Percentiles rank a stretch among this genome's conserved stretches.
Conservation (phyloP, 345 rosid species). For the Sisymbrium altissimum region DNA sequence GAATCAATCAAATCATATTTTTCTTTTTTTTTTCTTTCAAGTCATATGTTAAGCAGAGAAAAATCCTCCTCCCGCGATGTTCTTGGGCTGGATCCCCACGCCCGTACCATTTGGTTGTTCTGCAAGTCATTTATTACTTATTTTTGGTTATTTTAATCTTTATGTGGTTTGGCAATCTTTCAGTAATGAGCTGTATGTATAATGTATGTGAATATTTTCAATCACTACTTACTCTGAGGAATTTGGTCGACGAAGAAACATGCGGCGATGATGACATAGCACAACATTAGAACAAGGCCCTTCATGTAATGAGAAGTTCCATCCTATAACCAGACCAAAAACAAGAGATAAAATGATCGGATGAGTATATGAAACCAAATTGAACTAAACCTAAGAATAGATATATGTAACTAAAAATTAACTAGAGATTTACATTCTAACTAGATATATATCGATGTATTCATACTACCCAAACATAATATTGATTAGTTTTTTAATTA, state of each 20-base stretch:
- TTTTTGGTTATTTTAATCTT: too few relatives aligned
- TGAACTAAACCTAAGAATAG: background rate
- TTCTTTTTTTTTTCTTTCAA: background rate
- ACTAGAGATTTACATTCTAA: background rate
- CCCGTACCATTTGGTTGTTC: constrained; percentile 5
- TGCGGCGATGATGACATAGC: constrained; percentile 71
- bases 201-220: background rate
- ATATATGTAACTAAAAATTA: background rate
- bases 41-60: constrained; percentile 3
- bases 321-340: constrained; percentile 44
- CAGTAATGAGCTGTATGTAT: background rate
- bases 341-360: background rate
- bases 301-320: constrained; percentile 93
- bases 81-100: constrained; percentile 6
- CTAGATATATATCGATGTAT: background rate
- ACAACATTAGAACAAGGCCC: constrained; percentile 62
- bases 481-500: background rate
- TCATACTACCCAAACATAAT: background rate
- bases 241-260: constrained; percentile 64
- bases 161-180: too few relatives aligned
- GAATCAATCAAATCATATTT: background rate
- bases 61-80: background rate
- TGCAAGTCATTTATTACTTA: background rate
- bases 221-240: constrained; percentile 44
- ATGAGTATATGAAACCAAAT: background rate